Base-by-base conservation (phyloP, 176 grass and related monocot genomes). In the Metroxylon sagu region DNA sequence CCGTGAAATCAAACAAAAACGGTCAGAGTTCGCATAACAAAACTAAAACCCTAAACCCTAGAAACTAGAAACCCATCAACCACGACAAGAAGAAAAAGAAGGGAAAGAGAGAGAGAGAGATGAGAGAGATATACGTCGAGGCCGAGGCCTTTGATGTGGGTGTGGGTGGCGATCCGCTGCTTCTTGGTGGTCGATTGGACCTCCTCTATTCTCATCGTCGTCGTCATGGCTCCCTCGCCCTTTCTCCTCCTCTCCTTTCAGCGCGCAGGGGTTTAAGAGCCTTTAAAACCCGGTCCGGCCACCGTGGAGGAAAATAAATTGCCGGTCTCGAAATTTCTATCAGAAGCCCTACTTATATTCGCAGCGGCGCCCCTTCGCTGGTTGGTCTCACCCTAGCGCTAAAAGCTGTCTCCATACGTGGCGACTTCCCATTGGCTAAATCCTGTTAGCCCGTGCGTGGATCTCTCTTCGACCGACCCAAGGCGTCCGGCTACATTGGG, bases 121-220 rank as follows among this genome's bases (percentile, higher is more conserved):
- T 3, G 27, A 8, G 7, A n/a, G 55, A 18, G 10, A 12, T 3
- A 53, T 90, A 95, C 86, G 69, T 95, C 91, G 60, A 95, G 91
- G 27, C 91, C 91, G 65, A 95, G 91, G 77, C 91, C 91, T 71
- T 95, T 95, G 64, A 95, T 95, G 73, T 95, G 91, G 31, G 91
- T 95, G 48, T 98, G 87, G 25, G 84, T 92, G 59, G 93, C 87
- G 73, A 92, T 76, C 56, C 87, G 81, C 71, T 92, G 87, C 79
- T 88, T 85, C 81, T 92, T 98, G 39, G 93, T 72, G 26, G 93
- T 73, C 57, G 93, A 97, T 76, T 91, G 93, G 60, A 91, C 83
- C 70, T 97, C 93, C 51, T 97, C 93, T 35, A 97, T 91, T 71
- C 80, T 88, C 93, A 97, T 92, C 52, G 79, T 54, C 66, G 86